A percentile compares a stretch with the other conserved stretches of the same genome.
phyloP scores from a whole-genome alignment of 495 filamentous ascomycete species.

The Daldinia loculata region DNA sequence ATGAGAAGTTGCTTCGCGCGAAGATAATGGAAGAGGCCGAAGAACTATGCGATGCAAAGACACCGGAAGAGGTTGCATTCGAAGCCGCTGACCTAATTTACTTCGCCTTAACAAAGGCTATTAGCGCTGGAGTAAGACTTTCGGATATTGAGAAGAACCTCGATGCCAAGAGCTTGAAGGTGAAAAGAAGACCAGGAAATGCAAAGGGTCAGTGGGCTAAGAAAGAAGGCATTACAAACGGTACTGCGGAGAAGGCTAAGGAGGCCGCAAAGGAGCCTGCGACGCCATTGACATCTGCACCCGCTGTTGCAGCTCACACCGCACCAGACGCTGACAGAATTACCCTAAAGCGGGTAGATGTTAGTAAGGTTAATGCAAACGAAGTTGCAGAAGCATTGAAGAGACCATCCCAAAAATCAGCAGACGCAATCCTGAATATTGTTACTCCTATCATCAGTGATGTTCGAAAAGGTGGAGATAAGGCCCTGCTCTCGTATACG shows the following conservation, averaged over 20 bases:
- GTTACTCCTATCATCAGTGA: slow-evolving; percentile 90
- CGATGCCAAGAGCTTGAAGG: slow-evolving; percentile 92
- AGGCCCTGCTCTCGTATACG: slow-evolving; percentile 87
- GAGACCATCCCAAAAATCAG: slow-evolving; percentile 90
- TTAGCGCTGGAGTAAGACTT: slow-evolving; percentile 81
- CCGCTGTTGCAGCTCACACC: slow-evolving; percentile 48
- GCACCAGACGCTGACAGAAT: slow-evolving; percentile 71
- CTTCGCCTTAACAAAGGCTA: slow-evolving; percentile 90
- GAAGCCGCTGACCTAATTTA: slow-evolving; percentile 96
- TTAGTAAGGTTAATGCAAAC: slow-evolving; percentile 64
- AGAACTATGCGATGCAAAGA: slow-evolving; percentile 86
- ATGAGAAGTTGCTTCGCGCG: slow-evolving; percentile 84
- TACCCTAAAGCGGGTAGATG: slow-evolving; percentile 80
- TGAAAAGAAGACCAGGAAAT: slow-evolving; percentile 89
- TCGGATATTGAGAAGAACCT: slow-evolving; percentile 90
- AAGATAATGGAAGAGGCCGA: slow-evolving; percentile 99
- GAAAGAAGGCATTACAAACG: slow-evolving; percentile 72
- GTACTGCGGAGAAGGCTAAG: slow-evolving; percentile 50
- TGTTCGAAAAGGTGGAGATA: slow-evolving; percentile 81
- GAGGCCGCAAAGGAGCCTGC: slow-evolving; percentile 45
- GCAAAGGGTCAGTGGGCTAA: slow-evolving; percentile 90
- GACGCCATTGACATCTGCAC: slow-evolving; percentile 35
- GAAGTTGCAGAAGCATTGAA: slow-evolving; percentile 76
- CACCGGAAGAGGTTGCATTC: slow-evolving; percentile 84
- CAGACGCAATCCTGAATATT: slow-evolving; percentile 87